A percentile compares a stretch with the other conserved stretches of the same genome.
phyloP scores from a whole-genome alignment of 108 stramenopile species.

The Discostella stelligeroides region DNA sequence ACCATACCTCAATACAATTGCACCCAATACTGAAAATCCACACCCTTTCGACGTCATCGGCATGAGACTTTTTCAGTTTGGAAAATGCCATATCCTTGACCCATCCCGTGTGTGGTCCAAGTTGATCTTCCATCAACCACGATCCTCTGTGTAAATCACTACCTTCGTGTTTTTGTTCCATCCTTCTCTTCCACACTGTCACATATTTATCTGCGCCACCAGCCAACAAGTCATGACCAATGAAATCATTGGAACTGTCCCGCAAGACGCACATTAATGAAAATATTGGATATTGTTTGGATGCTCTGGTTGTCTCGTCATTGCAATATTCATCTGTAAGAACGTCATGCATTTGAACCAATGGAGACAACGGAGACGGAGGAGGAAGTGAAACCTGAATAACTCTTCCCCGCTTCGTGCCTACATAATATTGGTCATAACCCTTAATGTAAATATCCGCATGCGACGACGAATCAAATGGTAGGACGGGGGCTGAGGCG shows the following conservation, averaged over 20 bases:
- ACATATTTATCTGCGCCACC: conserved; percentile 56
- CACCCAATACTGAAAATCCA: conserved; percentile 58
- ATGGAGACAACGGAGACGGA: not conserved
- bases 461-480: no score
- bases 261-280: conserved; percentile 19
- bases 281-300: conserved; percentile 39
- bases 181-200: conserved; percentile 35
- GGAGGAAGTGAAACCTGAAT: conserved; percentile 2
- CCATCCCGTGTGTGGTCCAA: conserved; percentile 67
- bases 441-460: not conserved
- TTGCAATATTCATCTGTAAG: not conserved
- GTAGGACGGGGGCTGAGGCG: not conserved
- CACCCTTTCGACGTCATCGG: not conserved
- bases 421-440: conserved; percentile 9
- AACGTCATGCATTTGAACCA: not conserved
- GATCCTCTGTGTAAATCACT: conserved; percentile 10
- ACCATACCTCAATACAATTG: conserved; percentile 62
- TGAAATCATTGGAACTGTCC: not conserved
- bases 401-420: conserved; percentile 20
- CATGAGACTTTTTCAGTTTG: not conserved
- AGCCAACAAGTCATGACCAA: conserved; percentile 20
- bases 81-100: conserved; percentile 48
- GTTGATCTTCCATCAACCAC: conserved; percentile 9
- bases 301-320: not conserved
- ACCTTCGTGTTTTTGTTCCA: not conserved